These are phyloP conservation scores for Aspergillus diversus DNA, from an alignment of 495 filamentous ascomycete species.

Conservation along the genomic window DNA sequence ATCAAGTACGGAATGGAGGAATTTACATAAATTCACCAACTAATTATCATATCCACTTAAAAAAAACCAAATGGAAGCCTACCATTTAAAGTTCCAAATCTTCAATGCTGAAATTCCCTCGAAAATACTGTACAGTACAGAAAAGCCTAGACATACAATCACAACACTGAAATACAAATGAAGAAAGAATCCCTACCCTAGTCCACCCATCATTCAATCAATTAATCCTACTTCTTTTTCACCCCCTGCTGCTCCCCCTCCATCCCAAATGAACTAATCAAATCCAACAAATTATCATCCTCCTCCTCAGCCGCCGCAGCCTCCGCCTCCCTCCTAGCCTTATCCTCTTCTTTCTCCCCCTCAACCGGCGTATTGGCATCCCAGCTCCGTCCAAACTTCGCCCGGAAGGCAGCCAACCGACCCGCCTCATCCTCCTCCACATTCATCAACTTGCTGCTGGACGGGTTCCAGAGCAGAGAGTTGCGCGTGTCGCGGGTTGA, in stretches of 20 bases:
- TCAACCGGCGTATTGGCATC: constrained; percentile 58
- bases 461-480: constrained; percentile 87
- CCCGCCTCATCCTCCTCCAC: constrained; percentile 97
- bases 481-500: constrained; percentile 85
- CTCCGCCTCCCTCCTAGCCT: constrained; percentile 29
- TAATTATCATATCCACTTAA: no score
- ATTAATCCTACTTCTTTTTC: constrained; percentile 40
- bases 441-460: constrained; percentile 72
- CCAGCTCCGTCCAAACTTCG: constrained; percentile 80
- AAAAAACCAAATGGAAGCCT: no score
- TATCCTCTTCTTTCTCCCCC: constrained; percentile 21
- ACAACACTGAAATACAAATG: constrained; percentile 13
- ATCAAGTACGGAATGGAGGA: no score
- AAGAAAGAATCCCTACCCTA: not conserved
- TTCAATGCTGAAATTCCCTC: constrained; percentile 13
- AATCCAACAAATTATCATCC: constrained; percentile 66
- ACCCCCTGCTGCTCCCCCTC: constrained; percentile 35
- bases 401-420: constrained; percentile 80
- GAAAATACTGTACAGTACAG: constrained; percentile 24
- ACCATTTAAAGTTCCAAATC: not conserved
- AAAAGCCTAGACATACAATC: constrained; percentile 17
- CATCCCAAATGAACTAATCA: constrained; percentile 68
- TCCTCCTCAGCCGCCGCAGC: constrained; percentile 44
- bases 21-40: no score
- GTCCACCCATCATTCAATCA: not conserved